These are phyloP conservation scores for Botrytis tulipae DNA, from an alignment of 2,329 filamentous ascomycete species.

Conservation along the genomic window DNA sequence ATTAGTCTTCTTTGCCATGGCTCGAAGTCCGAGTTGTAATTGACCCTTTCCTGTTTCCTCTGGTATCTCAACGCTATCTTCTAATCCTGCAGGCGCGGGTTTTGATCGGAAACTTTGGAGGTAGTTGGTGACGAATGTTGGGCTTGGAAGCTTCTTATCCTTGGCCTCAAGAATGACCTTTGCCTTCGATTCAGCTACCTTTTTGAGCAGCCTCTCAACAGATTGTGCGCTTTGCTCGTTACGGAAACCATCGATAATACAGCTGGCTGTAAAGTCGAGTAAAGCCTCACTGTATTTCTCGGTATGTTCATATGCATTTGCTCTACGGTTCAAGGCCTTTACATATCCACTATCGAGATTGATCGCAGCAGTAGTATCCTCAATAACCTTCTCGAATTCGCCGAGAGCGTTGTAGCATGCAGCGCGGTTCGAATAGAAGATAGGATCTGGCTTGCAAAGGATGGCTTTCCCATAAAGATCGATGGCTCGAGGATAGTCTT, in stretches of 20 bases:
- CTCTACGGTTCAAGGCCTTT: constrained; percentile 94
- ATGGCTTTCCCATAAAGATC: constrained; percentile 95
- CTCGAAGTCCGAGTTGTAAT: constrained; percentile 77
- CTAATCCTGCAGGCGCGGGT: constrained; percentile 75
- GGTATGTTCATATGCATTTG: constrained; percentile 93
- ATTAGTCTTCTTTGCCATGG: constrained; percentile 80
- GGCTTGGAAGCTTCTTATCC: constrained; percentile 82
- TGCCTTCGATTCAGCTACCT: constrained; percentile 92
- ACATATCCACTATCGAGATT: constrained; percentile 93
- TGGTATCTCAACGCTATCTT: constrained; percentile 73
- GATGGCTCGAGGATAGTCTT: constrained; percentile 92
- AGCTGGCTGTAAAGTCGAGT: constrained; percentile 96
- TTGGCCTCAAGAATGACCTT: constrained; percentile 81
- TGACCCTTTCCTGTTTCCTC: constrained; percentile 81
- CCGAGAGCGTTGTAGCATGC: constrained; percentile 94
- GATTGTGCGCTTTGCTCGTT: constrained; percentile 85
- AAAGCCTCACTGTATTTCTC: constrained; percentile 90
- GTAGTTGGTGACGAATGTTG: constrained; percentile 97
- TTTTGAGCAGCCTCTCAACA: constrained; percentile 91
- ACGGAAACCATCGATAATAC: constrained; percentile 97
- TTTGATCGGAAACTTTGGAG: constrained; percentile 94
- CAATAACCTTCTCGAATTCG: constrained; percentile 94
- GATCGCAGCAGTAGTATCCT: constrained; percentile 93
- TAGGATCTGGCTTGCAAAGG: constrained; percentile 92
- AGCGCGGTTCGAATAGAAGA: constrained; percentile 98